Evolutionary conservation across 352 stramenopile species (phyloP).

Genomic region (Globisporangium uncinulatum): DNA sequence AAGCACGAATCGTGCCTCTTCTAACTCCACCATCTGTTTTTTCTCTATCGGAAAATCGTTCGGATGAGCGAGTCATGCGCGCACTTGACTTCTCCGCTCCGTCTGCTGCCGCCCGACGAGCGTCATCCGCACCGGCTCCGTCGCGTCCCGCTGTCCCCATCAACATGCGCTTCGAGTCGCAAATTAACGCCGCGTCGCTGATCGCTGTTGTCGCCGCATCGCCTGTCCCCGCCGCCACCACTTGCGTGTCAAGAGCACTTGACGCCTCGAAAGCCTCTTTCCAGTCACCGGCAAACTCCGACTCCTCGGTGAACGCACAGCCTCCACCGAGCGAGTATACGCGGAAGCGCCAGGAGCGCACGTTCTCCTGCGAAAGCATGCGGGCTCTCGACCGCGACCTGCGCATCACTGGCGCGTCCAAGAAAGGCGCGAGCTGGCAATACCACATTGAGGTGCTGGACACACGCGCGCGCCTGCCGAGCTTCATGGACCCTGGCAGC

Average conservation of each 20-base stretch:
- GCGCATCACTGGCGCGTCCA: constrained; percentile 68
- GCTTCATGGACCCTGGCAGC: constrained; percentile 13
- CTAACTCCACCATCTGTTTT: not conserved
- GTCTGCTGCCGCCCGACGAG: not conserved
- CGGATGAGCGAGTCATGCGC: not conserved
- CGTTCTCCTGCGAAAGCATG: constrained; percentile 19
- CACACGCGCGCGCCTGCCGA: constrained; percentile 31
- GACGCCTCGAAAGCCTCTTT: not conserved
- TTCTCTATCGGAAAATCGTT: not conserved
- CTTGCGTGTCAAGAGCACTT: not conserved
- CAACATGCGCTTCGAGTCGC: not conserved
- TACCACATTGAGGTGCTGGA: constrained; percentile 82
- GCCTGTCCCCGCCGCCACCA: constrained; percentile 1
- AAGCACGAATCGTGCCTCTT: not conserved
- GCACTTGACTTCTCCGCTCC: not conserved
- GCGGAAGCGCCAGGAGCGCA: constrained; percentile 16
- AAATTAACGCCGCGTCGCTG: constrained; percentile 1
- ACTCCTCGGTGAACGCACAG: not conserved
- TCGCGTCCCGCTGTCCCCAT: not conserved
- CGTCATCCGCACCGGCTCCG: not conserved
- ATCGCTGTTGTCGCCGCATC: constrained; percentile 1
- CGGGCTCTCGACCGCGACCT: constrained; percentile 40
- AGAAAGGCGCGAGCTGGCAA: constrained; percentile 57
- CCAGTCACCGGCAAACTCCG: not conserved
- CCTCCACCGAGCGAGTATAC: constrained; percentile 6